These are phyloP conservation scores for Nematocida sp. DNA, from an alignment of 371 early-diverging fungal genomes.

Conservation along the genomic window DNA sequence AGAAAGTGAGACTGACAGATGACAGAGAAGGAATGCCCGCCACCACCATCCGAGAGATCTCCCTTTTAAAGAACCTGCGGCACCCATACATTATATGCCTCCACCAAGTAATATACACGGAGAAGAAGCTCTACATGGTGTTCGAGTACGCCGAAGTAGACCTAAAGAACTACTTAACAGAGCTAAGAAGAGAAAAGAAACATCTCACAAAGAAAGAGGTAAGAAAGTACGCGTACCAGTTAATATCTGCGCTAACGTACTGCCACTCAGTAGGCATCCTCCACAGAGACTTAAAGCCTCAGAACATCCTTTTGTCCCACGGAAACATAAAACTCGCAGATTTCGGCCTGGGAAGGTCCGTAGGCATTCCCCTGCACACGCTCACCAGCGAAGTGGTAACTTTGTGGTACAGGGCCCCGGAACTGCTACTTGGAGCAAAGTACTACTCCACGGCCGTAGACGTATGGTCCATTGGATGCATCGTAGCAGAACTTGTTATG, in stretches of 20 bases:
- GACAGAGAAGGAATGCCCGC: conserved; percentile 91
- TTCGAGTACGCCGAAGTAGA: conserved; percentile 97
- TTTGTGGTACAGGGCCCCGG: conserved; percentile 67
- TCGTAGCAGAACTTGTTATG: conserved; percentile 93
- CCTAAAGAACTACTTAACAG: conserved; percentile 83
- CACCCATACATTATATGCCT: conserved; percentile 82
- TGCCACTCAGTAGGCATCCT: conserved; percentile 93
- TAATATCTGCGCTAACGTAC: conserved; percentile 90
- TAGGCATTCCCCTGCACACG: conserved; percentile 62
- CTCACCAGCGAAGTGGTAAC: conserved; percentile 66
- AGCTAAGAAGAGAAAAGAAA: conserved; percentile 69
- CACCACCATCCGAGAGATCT: conserved; percentile 88
- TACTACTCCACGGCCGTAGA: conserved; percentile 70
- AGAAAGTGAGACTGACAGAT: conserved; percentile 86
- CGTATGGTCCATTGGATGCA: conserved; percentile 95
- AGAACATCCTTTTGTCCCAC: conserved; percentile 69
- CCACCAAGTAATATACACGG: conserved; percentile 92
- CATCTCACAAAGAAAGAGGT: conserved; percentile 61
- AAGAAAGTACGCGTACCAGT: conserved; percentile 73
- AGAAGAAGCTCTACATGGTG: conserved; percentile 86
- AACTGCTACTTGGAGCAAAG: conserved; percentile 63
- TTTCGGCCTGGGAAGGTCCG: conserved; percentile 65
- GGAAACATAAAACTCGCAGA: conserved; percentile 65
- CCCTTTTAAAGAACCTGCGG: conserved; percentile 82
- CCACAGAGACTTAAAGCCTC: conserved; percentile 83